These are phyloP conservation scores for Effrenium voratum DNA, from an alignment of 73 alveolate species.

Conservation along the genomic window DNA sequence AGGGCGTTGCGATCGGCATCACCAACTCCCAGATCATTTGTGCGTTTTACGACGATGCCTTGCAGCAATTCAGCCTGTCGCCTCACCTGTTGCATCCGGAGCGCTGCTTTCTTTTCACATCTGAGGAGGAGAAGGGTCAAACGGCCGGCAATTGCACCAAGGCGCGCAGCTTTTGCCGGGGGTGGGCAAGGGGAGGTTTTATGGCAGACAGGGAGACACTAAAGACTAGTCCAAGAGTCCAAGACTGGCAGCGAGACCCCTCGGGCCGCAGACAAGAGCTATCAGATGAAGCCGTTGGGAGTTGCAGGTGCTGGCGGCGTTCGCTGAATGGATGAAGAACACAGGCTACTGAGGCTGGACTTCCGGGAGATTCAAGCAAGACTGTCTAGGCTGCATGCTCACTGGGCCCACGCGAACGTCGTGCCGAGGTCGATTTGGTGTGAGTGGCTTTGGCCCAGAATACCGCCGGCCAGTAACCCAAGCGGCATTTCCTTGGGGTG, in stretches of 20 bases:
- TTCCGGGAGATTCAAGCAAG: too few species aligned
- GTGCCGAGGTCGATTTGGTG: too few species aligned
- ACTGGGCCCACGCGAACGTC: too few species aligned
- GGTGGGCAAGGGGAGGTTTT: too few species aligned
- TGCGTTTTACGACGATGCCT: conserved; percentile 46
- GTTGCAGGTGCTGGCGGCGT: conserved; percentile 29
- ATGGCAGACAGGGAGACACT: too few species aligned
- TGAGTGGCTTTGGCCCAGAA: too few species aligned
- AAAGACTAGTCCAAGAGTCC: too few species aligned
- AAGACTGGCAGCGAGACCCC: not conserved
- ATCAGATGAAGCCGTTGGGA: not conserved
- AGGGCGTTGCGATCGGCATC: conserved; percentile 66
- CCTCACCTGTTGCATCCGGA: too few species aligned
- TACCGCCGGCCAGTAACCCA: too few species aligned
- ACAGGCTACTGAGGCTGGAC: conserved; percentile 56
- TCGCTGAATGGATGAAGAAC: conserved; percentile 41
- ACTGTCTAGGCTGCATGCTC: too few species aligned
- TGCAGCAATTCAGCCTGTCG: not conserved
- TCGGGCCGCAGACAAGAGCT: not conserved
- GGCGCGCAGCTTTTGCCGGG: not conserved
- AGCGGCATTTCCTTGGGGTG: too few species aligned
- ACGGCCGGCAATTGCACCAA: not conserved
- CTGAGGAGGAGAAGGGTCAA: conserved; percentile 27
- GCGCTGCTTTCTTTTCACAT: not conserved
- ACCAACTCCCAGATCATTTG: conserved; percentile 76